Conservation (phyloP, 2,329 filamentous ascomycete genomes). For the Sclerotinia minor region DNA sequence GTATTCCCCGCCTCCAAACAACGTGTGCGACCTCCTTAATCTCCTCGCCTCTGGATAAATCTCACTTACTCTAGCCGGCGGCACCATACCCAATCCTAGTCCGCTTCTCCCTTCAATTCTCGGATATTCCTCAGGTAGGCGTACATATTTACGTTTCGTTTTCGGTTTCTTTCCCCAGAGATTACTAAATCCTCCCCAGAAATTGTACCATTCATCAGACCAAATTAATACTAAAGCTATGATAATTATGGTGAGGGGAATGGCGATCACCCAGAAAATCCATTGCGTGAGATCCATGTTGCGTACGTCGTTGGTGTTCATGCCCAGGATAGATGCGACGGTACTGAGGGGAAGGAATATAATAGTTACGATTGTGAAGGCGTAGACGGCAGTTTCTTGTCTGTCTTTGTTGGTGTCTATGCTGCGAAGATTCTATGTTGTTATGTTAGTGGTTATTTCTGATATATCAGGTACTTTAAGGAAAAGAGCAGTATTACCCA, state of each 20-base stretch:
- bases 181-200: background rate
- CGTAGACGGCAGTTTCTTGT: constrained; percentile 38
- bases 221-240: constrained; percentile 34
- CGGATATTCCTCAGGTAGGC: background rate
- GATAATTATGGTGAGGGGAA: constrained; percentile 38
- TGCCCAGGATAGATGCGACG: constrained; percentile 41
- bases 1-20: background rate
- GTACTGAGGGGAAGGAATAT: constrained; percentile 42
- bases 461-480: background rate
- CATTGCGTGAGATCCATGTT: constrained; percentile 39
- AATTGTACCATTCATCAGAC: constrained; percentile 29
- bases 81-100: background rate
- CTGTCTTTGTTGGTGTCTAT: constrained; percentile 38
- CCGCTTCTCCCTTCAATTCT: background rate
- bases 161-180: background rate
- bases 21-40: background rate
- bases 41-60: background rate
- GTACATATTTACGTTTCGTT: background rate
- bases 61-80: background rate
- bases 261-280: constrained; percentile 41
- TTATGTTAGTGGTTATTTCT: background rate
- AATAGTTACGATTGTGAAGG: constrained; percentile 43
- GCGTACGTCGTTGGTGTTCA: constrained; percentile 42
- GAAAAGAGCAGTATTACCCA: constrained; percentile 25
- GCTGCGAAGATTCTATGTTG: constrained; percentile 31